phyloP scores from a whole-genome alignment of 2,329 filamentous ascomycete genomes.

The Alternaria ventricosa region DNA sequence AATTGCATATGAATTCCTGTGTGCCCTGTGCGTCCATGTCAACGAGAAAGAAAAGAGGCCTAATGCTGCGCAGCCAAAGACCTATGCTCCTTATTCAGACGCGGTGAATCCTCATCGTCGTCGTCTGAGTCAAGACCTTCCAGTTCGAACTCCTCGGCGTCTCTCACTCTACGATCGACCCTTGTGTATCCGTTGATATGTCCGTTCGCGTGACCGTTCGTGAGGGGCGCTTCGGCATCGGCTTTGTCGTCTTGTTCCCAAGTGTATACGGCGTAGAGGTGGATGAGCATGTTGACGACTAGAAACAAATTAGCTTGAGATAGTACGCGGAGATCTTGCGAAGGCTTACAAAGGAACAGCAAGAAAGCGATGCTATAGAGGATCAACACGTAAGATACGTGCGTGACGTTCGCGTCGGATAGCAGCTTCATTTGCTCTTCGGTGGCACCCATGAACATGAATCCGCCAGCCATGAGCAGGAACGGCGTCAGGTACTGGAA shows the following conservation, averaged over 20 bases:
- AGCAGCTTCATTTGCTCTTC: constrained; percentile 93
- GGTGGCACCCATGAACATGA: constrained; percentile 96
- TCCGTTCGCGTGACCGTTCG: constrained; percentile 35
- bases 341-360: constrained; percentile 76
- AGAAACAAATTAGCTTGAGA: constrained; percentile 16
- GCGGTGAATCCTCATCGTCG: constrained; percentile 61
- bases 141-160: constrained; percentile 92
- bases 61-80: constrained; percentile 22
- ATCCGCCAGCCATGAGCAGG: constrained; percentile 87
- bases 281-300: constrained; percentile 83
- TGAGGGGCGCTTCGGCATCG: constrained; percentile 44
- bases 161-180: constrained; percentile 68
- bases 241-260: constrained; percentile 52
- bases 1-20: neutral
- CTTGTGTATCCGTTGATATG: constrained; percentile 49
- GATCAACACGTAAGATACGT: constrained; percentile 91
- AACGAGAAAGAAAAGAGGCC: neutral
- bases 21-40: neutral
- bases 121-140: constrained; percentile 90
- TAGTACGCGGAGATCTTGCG: constrained; percentile 35
- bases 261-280: constrained; percentile 75
- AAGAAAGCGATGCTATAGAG: constrained; percentile 90
- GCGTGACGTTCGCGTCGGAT: constrained; percentile 75
- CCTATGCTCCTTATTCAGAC: constrained; percentile 34
- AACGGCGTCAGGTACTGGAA: constrained; percentile 75